These are phyloP conservation scores for Syncephalastrum sp. DNA, from an alignment of 371 early-diverging fungal genomes.

Conservation along the genomic window DNA sequence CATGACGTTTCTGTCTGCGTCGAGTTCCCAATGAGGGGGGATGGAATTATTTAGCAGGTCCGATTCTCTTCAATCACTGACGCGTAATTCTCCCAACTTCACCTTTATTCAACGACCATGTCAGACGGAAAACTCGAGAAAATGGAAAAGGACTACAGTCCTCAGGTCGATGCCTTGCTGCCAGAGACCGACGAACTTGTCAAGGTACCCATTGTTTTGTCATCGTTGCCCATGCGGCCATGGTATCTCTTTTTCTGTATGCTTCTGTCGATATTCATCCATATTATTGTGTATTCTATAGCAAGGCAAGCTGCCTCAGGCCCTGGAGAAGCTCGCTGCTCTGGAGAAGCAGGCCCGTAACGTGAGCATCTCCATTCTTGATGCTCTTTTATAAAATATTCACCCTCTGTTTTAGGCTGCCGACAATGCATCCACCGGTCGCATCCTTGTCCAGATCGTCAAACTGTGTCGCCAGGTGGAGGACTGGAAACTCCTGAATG, in stretches of 20 bases:
- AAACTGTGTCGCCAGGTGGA: constrained; percentile 69
- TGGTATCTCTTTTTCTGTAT: too few relatives aligned
- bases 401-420: constrained; percentile 57
- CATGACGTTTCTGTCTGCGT: too few relatives aligned
- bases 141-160: constrained; percentile 92
- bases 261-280: too few relatives aligned
- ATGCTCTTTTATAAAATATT: not conserved
- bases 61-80: too few relatives aligned
- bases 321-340: constrained; percentile 77
- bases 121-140: constrained; percentile 73
- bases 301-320: constrained; percentile 72
- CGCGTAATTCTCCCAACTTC: not conserved
- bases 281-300: constrained; percentile 16
- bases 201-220: constrained; percentile 42
- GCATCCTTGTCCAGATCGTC: constrained; percentile 81
- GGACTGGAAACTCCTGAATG: constrained; percentile 89
- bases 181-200: constrained; percentile 78
- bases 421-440: constrained; percentile 85
- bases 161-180: constrained; percentile 73
- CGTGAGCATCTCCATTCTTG: constrained; percentile 42
- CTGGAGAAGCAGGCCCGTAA: constrained; percentile 91
- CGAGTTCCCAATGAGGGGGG: too few relatives aligned
- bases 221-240: too few relatives aligned
- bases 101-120: constrained; percentile 21
- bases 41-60: too few relatives aligned